Percentiles rank a stretch among this genome's conserved stretches.
Conservation (phyloP, 2,329 filamentous ascomycete genomes). For the Ceratocystis destructans region DNA sequence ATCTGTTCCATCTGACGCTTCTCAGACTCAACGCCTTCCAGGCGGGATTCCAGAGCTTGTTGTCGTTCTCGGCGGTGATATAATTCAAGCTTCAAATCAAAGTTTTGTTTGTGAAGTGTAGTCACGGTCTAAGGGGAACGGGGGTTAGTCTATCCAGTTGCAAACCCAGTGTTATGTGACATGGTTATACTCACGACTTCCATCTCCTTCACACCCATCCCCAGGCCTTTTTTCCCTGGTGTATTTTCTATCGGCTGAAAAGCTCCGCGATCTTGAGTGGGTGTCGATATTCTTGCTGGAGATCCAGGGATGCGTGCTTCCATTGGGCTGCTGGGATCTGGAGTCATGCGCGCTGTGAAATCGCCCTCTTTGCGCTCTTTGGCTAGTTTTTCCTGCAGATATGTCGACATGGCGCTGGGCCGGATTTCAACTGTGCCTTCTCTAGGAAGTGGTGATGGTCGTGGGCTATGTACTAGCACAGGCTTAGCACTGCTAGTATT, state of each 20-base stretch:
- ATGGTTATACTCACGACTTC: conserved; percentile 39
- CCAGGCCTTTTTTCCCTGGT: conserved; percentile 33
- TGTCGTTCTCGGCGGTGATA: conserved; percentile 55
- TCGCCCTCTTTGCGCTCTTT: conserved; percentile 28
- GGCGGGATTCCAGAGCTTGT: conserved; percentile 41
- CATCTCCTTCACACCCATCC: conserved; percentile 51
- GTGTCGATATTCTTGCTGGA: conserved; percentile 15
- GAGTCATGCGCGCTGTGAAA: conserved; percentile 14
- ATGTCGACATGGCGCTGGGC: conserved; percentile 34
- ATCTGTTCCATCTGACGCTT: conserved; percentile 42
- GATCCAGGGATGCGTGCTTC: conserved; percentile 15
- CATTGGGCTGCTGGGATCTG: conserved; percentile 12
- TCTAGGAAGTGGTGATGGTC: conserved; percentile 30
- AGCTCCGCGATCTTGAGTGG: conserved; percentile 13
- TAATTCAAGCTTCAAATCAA: conserved; percentile 60
- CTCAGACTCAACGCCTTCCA: conserved; percentile 42
- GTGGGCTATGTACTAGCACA: conserved; percentile 27
- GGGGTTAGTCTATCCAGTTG: conserved; percentile 14
- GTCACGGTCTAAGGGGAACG: conserved; percentile 42
- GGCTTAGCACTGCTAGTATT: conserved; percentile 29
- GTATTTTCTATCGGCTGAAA: conserved; percentile 24
- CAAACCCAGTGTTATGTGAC: too few relatives aligned
- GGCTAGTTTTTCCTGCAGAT: conserved; percentile 43
- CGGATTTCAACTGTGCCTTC: conserved; percentile 31
- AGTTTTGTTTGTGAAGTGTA: conserved; percentile 60